Conservation (phyloP, 345 rosid species). For the Trapa incisa region DNA sequence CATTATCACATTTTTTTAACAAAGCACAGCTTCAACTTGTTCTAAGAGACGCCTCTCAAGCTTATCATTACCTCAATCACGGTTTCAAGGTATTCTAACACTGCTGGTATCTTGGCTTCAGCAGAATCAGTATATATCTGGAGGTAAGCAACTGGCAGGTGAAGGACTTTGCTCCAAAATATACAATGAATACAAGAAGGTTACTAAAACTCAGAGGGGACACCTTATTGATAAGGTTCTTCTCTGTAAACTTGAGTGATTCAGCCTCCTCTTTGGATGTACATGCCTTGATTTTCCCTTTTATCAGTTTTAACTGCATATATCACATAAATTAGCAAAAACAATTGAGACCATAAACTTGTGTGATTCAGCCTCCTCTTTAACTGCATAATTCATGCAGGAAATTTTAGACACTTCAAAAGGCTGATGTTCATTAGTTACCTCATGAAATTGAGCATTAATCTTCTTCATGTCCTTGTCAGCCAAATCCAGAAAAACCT, state of each 20-base stretch:
- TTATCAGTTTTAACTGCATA: slow-evolving; percentile 56
- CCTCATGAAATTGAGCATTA: slow-evolving; percentile 77
- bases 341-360: no score
- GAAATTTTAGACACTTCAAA: not conserved
- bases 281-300: slow-evolving; percentile 53
- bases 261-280: slow-evolving; percentile 61
- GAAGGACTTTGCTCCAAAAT: not conserved
- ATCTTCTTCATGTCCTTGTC: slow-evolving; percentile 71
- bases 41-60: no score
- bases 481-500: slow-evolving; percentile 79
- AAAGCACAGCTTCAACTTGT: not conserved
- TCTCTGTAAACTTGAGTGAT: slow-evolving; percentile 60
- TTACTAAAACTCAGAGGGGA: not conserved
- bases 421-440: slow-evolving; percentile 11
- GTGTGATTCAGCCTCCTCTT: no score
- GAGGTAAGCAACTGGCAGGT: slow-evolving; percentile 5
- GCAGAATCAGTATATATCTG: slow-evolving; percentile 92
- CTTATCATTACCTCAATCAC: slow-evolving; percentile 54
- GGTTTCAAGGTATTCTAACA: slow-evolving; percentile 69
- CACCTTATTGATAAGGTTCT: slow-evolving; percentile 83
- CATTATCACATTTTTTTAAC: not conserved
- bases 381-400: no score
- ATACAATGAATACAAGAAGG: not conserved
- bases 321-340: not conserved
- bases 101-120: slow-evolving; percentile 86